These are phyloP conservation scores for Pichia sorboxylosa DNA, from an alignment of 1,139 yeast species.

Conservation along the genomic window DNA sequence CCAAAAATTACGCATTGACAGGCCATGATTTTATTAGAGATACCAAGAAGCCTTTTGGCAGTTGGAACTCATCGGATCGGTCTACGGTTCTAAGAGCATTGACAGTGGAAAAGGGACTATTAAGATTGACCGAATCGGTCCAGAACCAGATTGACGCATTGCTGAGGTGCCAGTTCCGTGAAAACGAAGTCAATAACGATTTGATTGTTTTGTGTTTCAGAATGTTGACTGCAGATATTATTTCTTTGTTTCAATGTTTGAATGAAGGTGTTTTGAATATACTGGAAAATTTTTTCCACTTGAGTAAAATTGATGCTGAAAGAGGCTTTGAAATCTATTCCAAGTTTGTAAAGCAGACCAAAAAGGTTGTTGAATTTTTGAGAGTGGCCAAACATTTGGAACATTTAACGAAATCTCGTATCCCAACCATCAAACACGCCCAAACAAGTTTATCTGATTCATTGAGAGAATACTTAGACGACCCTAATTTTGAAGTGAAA, in stretches of 20 bases:
- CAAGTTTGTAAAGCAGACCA: slow-evolving; percentile 75
- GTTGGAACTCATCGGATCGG: slow-evolving; percentile 22
- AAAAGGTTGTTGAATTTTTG: slow-evolving; percentile 75
- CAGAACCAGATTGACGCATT: slow-evolving; percentile 70
- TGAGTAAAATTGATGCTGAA: slow-evolving; percentile 77
- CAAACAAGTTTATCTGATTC: slow-evolving; percentile 87
- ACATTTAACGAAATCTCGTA: slow-evolving; percentile 76
- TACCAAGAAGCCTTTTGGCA: slow-evolving; percentile 28
- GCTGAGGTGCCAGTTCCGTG: slow-evolving; percentile 61
- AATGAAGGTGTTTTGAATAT: slow-evolving; percentile 93
- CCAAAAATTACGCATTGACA: slow-evolving; percentile 54
- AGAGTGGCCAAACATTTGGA: slow-evolving; percentile 85
- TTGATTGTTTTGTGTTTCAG: slow-evolving; percentile 75
- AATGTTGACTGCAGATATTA: slow-evolving; percentile 73
- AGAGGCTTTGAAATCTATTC: slow-evolving; percentile 77
- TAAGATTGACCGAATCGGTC: slow-evolving; percentile 78
- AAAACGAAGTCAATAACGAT: slow-evolving; percentile 72
- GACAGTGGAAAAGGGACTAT: slow-evolving; percentile 66
- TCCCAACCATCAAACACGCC: slow-evolving; percentile 94
- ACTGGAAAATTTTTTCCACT: slow-evolving; percentile 88
- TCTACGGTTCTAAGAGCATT: slow-evolving; percentile 58
- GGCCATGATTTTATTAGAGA: slow-evolving; percentile 71
- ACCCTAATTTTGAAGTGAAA: slow-evolving; percentile 73
- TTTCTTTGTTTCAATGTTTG: slow-evolving; percentile 74
- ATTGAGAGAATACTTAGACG: slow-evolving; percentile 77